Evolutionary conservation across 352 stramenopile genomes (phyloP).

Genomic region (Pythium monospermum): DNA sequence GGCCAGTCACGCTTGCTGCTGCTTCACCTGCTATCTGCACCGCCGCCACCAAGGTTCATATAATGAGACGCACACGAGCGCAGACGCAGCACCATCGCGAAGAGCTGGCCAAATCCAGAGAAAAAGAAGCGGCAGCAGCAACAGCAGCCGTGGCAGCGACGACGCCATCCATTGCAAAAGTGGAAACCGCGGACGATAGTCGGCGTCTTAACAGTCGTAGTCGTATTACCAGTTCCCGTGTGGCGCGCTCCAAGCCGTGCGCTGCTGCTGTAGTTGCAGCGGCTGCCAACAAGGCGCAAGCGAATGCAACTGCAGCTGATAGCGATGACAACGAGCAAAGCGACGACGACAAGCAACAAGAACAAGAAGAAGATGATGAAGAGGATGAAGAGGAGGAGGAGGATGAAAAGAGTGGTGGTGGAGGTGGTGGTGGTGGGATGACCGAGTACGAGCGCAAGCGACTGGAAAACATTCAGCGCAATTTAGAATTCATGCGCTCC

Average conservation of each 20-base stretch:
- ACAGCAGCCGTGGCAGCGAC: neutral
- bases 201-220: too few species aligned
- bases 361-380: constrained; percentile 1
- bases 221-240: too few species aligned
- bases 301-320: neutral
- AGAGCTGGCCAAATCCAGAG: constrained; percentile 9
- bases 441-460: constrained; percentile 80
- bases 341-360: constrained; percentile 4
- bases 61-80: constrained; percentile 23
- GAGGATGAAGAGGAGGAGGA: constrained; percentile 4
- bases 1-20: too few species aligned
- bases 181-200: too few species aligned
- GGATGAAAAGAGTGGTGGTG: constrained; percentile 3
- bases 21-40: too few species aligned
- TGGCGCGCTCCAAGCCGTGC: too few species aligned
- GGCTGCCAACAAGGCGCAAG: neutral
- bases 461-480: constrained; percentile 79
- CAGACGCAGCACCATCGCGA: constrained; percentile 14
- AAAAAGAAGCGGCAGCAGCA: neutral
- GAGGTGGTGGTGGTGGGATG: too few species aligned
- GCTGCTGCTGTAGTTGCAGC: too few species aligned
- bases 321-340: constrained; percentile 1
- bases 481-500: constrained; percentile 77
- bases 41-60: too few species aligned
- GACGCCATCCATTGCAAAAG: neutral